Evolutionary conservation across 495 filamentous ascomycete species (phyloP), one percentile per base, ranked within the genome.

Genomic region (Xylaria flabelliformis): DNA sequence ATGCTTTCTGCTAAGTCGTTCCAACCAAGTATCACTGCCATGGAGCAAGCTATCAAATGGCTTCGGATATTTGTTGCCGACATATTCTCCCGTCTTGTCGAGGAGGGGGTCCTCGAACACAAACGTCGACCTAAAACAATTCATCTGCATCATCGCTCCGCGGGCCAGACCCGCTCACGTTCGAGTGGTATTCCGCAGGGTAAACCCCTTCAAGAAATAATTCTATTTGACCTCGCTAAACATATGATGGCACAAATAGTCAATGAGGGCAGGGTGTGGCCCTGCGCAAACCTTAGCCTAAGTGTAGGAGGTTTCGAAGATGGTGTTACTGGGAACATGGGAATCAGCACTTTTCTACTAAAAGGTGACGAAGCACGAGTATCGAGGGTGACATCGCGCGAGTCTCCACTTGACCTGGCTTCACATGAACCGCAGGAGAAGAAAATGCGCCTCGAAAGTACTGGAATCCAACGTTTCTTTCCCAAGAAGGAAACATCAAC

Each of bases 1-100:
- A 99, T 99, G 96, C 87, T 98, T n/a, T 97, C 93, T 2, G 95
- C 96, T 56, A 99, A 99, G 77, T 96, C 94, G 0, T 99, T 99
- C 74, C 88, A 94, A 7, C 96, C 96, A 1, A 90, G 85, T 72
- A 93, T 99, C 76, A 93, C 90, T 74, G 89, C 84, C 17, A 80
- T 87, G n/a, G 94, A 96, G 32, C 93, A 97, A 80, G 97, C 90
- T 2, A 85, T 88, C 8, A 91, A 90, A 75, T 99, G 96, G 96
- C 83, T 99, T 58, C 86, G 90, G 19, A 97, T 99, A 68, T 98
- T 99, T 80, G 91, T 90, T 17, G 94, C 94, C 0, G 96, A 99
- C 78, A 97, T 99, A 64, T 95, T 92, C 82, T 90, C 91, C 26
- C 90, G 96, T 59, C 85, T 98, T 39, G 91, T 97, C 7, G 95